phyloP scores from a whole-genome alignment of 805 yeast species.

The Lipomyces kockii region DNA sequence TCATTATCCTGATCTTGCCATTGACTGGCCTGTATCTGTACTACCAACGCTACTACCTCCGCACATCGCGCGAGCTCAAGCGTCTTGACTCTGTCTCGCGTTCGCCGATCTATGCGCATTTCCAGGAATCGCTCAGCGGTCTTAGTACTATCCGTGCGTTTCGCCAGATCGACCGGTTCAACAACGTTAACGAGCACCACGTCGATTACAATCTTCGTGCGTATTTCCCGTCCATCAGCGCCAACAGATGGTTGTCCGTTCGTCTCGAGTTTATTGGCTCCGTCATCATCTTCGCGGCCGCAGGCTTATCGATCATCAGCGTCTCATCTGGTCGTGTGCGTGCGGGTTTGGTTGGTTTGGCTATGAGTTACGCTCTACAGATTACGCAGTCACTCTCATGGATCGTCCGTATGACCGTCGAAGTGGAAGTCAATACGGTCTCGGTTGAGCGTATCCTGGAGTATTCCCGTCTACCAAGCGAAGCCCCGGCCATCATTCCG shows the following conservation, averaged over 20 bases:
- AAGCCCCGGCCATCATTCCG: constrained; percentile 76
- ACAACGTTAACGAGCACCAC: constrained; percentile 55
- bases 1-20: constrained; percentile 74
- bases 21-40: constrained; percentile 64
- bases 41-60: constrained; percentile 71
- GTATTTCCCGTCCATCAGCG: constrained; percentile 86
- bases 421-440: constrained; percentile 95
- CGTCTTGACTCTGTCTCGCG: constrained; percentile 69
- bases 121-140: constrained; percentile 81
- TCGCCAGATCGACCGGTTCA: constrained; percentile 67
- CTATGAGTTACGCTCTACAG: constrained; percentile 90
- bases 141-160: constrained; percentile 79
- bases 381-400: constrained; percentile 92
- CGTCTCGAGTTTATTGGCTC: constrained; percentile 92
- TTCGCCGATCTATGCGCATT: constrained; percentile 79
- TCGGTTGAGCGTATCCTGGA: constrained; percentile 94
- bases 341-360: constrained; percentile 92
- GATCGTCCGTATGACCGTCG: constrained; percentile 99
- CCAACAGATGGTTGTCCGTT: constrained; percentile 97
- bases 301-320: constrained; percentile 76
- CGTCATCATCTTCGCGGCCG: constrained; percentile 80
- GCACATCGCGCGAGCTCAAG: constrained; percentile 76
- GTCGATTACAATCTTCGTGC: constrained; percentile 90
- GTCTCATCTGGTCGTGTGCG: constrained; percentile 70
- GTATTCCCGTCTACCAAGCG: constrained; percentile 77